Evolutionary conservation across 2,329 filamentous ascomycete genomes (phyloP).

Genomic region (Nemania abortiva): DNA sequence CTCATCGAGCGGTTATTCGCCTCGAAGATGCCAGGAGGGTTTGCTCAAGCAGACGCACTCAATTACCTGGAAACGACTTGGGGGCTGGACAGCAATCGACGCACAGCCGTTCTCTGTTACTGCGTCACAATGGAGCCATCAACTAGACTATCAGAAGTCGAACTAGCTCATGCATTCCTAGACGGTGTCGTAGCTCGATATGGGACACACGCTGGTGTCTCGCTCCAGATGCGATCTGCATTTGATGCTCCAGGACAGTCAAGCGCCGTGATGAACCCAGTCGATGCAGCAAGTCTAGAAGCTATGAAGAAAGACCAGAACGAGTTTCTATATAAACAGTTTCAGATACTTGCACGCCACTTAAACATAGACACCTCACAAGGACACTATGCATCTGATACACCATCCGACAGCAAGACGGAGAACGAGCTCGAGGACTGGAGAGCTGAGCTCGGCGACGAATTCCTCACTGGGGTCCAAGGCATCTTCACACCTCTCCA

Average conservation of each 20-base stretch:
- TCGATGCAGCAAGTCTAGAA: constrained; percentile 10
- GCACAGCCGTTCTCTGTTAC: constrained; percentile 88
- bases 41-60: constrained; percentile 1
- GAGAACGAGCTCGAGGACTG: background rate
- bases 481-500: constrained; percentile 94
- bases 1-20: constrained; percentile 94
- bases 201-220: constrained; percentile 84
- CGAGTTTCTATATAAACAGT: constrained; percentile 96
- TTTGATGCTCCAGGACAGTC: background rate
- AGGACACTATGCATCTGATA: background rate
- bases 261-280: background rate
- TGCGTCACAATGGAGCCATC: constrained; percentile 93
- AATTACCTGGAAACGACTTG: constrained; percentile 90
- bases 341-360: constrained; percentile 94
- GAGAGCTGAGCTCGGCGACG: constrained; percentile 86
- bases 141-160: constrained; percentile 86
- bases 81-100: constrained; percentile 86
- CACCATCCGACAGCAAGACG: background rate
- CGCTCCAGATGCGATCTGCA: constrained; percentile 44
- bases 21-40: constrained; percentile 97
- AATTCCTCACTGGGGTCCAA: constrained; percentile 93
- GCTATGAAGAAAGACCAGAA: constrained; percentile 87
- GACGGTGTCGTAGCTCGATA: constrained; percentile 92
- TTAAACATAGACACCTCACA: constrained; percentile 42
- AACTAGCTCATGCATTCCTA: constrained; percentile 91